Base-by-base conservation (phyloP, 2,329 filamentous ascomycete genomes). In the Tolypocladium sp. region DNA sequence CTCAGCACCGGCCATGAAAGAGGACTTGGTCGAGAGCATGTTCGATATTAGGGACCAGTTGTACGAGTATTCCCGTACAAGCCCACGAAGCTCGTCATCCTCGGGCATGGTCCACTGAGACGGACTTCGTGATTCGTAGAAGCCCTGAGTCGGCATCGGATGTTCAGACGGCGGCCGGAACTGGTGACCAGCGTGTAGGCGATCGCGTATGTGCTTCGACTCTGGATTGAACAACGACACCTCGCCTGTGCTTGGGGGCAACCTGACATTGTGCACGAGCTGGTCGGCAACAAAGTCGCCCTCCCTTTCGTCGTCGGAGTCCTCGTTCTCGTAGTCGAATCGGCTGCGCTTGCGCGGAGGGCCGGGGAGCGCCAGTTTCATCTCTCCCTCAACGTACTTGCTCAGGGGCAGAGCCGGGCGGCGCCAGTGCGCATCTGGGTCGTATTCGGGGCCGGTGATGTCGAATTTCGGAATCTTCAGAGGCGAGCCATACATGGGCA, bases 21-120 rank as follows among this genome's bases (percentile, higher is more conserved):
- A 71, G 0, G 91, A 95, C 57, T 85, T 85, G 20, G 88, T 82
- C 2, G 85, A 82, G 57, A 97, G 77, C 61, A 93, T 87, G 65
- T 85, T 90, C 1, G 92, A 90, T 58, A 97, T 96, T 6, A 99
- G 79, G 3, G 92, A 95, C 94, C 94, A 99, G 67, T 99, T 99
- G 77, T 97, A 97, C 0, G 91, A 91, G 69, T 94, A 96, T 63
- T 97, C 91, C 66, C 91, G 89, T 22, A 97, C 94, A 46, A 96
- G 80, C 53, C 81, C 82, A 58, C 90, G 87, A 8, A 99, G 79
- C 72, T 96, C 91, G 66, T 97, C 92, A 65, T 99, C 94, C 70
- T 99, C 94, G 3, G 88, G 80, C 69, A 85, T 82, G 0, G 91
- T 91, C 94, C 94, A 99, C 68, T 97, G 92, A 3, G 94, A 97